Evolutionary conservation across 2,329 filamentous ascomycete species (phyloP), one percentile per base, ranked within the genome.

Genomic region (Claviceps quebecensis): DNA sequence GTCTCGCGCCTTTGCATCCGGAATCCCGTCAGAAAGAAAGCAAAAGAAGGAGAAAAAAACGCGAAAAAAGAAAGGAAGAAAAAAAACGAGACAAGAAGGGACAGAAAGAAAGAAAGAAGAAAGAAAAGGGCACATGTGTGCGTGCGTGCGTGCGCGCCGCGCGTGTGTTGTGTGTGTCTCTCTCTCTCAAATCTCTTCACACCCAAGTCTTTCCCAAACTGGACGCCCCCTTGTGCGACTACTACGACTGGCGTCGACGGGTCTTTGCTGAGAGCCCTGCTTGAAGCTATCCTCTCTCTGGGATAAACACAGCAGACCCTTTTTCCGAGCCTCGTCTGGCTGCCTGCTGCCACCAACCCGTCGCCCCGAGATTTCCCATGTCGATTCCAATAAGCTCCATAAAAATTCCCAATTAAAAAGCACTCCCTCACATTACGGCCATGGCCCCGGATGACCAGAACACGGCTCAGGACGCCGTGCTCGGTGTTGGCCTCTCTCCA

Each of bases 351-450:
- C 16, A 17, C 39, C 39, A 40, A 17, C n/a, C n/a, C 17, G 39
- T 23, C 49, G 51, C 56, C 57, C 56, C 63, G 47, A 52, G 47
- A 34, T 40, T 47, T 49, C 52, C 54, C 59, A 63, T 64, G 57
- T 63, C 58, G 56, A 56, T 53, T 60, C 59, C 56, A 43, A 43
- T 43, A 55, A 60, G 63, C 64, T 65, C 64, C 64, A 66, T 66
- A 65, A 66, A 63, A 63, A 56, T 59, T 63, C 60, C 57, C 62
- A 64, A 63, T 65, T 63, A 64, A 63, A 39, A 64, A 61, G 38
- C 49, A 55, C 49, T 47, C 45, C 9, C 45, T 49, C 47, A 38
- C 34, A 38, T 41, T 11, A n/a, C 16, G 43, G 56, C 55, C 49
- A 59, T 59, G 59, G 52, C 55, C 52, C 53, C 54, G 58, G 62